A percentile compares a stretch with the other conserved stretches of the same genome.
Conservation (phyloP, 805 yeast species). For the Yarrowia sp. region DNA sequence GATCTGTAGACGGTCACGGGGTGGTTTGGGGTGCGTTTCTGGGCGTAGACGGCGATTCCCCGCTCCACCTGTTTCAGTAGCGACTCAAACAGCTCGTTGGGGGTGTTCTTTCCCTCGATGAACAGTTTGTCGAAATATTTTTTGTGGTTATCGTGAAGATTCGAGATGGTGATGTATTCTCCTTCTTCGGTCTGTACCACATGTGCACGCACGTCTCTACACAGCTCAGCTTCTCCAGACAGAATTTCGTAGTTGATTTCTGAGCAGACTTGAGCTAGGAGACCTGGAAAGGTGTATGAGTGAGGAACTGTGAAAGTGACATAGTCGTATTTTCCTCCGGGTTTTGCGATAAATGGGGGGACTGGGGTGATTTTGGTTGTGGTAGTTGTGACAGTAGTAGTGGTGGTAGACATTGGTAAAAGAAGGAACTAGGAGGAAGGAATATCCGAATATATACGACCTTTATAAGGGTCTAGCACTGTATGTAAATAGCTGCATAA, state of each 20-base stretch:
- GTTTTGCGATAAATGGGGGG: neutral
- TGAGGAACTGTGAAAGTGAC: constrained; percentile 6
- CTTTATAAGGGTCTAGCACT: too few species aligned
- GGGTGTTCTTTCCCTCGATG: neutral
- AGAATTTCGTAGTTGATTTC: constrained; percentile 21
- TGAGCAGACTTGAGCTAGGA: neutral
- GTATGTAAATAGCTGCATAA: too few species aligned
- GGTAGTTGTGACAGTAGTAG: neutral
- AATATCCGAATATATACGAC: too few species aligned
- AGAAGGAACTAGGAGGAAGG: too few species aligned
- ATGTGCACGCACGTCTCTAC: constrained; percentile 16
- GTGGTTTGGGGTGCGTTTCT: neutral
- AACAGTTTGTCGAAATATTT: constrained; percentile 6
- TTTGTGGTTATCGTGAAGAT: constrained; percentile 14
- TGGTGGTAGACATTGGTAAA: neutral
- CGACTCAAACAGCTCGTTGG: constrained; percentile 11
- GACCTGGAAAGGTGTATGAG: neutral
- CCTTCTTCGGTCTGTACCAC: neutral
- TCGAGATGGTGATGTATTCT: neutral
- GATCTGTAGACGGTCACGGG: constrained; percentile 19
- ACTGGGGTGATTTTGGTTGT: too few species aligned
- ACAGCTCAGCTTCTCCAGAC: constrained; percentile 5
- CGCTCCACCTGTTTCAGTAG: neutral
- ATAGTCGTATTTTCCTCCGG: constrained; percentile 7
- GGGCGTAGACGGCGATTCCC: neutral